Percentiles rank a stretch among this genome's conserved stretches.
Evolutionary conservation across 2,329 filamentous ascomycete genomes (phyloP).

Genomic region (Aspergillus sp.): DNA sequence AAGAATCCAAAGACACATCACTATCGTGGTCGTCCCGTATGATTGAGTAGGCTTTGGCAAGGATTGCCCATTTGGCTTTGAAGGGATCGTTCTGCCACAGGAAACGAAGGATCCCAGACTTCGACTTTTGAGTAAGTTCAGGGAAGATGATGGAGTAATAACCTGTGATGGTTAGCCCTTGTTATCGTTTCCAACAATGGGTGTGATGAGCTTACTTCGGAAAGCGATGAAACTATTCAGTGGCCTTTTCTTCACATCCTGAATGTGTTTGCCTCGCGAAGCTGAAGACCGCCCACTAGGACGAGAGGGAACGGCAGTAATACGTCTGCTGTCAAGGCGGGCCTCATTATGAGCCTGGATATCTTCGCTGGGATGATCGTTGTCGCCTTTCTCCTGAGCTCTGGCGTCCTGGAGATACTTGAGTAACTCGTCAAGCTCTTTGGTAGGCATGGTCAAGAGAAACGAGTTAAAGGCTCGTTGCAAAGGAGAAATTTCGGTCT

Average conservation of each 20-base stretch:
- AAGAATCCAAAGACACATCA: constrained; percentile 47
- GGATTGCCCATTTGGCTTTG: constrained; percentile 52
- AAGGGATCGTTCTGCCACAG: constrained; percentile 53
- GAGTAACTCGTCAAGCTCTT: constrained; percentile 20
- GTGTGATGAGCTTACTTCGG: constrained; percentile 28
- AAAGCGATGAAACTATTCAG: constrained; percentile 40
- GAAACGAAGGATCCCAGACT: constrained; percentile 49
- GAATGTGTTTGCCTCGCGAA: constrained; percentile 17
- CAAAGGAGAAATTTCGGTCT: constrained; percentile 16
- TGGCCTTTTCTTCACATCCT: constrained; percentile 24
- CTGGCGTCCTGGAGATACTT: constrained; percentile 15
- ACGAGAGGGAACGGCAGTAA: constrained; percentile 6
- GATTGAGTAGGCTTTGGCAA: constrained; percentile 56
- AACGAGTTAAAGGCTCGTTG: constrained; percentile 26
- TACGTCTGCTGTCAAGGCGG: constrained; percentile 3
- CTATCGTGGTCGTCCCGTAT: constrained; percentile 51
- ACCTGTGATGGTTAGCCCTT: constrained; percentile 28
- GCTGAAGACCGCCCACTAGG: constrained; percentile 7
- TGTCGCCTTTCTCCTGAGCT: constrained; percentile 6
- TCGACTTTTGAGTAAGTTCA: constrained; percentile 50
- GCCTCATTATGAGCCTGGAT: constrained; percentile 1
- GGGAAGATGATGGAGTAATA: constrained; percentile 50
- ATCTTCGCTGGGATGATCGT: constrained; percentile 4
- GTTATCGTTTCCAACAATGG: constrained; percentile 2
- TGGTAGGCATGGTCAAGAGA: constrained; percentile 22